Evolutionary conservation across 805 yeast genomes (phyloP).

Genomic region (Torulaspora maleeae): DNA sequence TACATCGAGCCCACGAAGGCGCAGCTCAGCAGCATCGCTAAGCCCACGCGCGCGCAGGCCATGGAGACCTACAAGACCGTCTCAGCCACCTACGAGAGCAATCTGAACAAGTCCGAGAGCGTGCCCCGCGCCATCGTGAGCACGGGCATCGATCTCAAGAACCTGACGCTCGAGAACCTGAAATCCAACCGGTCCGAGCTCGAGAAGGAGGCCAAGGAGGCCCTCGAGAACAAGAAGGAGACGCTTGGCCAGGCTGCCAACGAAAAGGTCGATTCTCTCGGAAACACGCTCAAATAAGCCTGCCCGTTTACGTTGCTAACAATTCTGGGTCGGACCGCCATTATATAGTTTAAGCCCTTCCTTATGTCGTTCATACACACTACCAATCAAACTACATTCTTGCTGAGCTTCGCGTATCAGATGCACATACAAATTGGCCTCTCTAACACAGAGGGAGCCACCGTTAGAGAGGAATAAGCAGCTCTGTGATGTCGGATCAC

Average conservation of each 20-base stretch:
- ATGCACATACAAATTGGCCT: neutral
- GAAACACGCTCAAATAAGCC: slow-evolving; percentile 4
- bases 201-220: slow-evolving; percentile 10
- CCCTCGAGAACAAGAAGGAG: slow-evolving; percentile 5
- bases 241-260: slow-evolving; percentile 4
- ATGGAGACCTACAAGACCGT: slow-evolving; percentile 28
- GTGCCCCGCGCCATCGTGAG: slow-evolving; percentile 33
- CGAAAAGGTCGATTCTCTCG: slow-evolving; percentile 8
- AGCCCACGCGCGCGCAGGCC: slow-evolving; percentile 24
- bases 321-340: neutral
- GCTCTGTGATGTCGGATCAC: slow-evolving; percentile 4
- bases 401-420: neutral
- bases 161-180: slow-evolving; percentile 27
- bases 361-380: neutral
- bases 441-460: neutral
- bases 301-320: slow-evolving; percentile 6
- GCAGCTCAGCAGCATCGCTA: slow-evolving; percentile 12
- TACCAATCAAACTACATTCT: slow-evolving; percentile 2
- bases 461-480: neutral
- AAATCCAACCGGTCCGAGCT: slow-evolving; percentile 17
- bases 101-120: slow-evolving; percentile 27
- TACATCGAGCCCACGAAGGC: slow-evolving; percentile 21
- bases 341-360: neutral
- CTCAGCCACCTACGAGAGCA: slow-evolving; percentile 28
- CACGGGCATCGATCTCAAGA: slow-evolving; percentile 33